Evolutionary conservation across 208 protist genomes (phyloP).

Genomic region (Novymonas esmeraldas): DNA sequence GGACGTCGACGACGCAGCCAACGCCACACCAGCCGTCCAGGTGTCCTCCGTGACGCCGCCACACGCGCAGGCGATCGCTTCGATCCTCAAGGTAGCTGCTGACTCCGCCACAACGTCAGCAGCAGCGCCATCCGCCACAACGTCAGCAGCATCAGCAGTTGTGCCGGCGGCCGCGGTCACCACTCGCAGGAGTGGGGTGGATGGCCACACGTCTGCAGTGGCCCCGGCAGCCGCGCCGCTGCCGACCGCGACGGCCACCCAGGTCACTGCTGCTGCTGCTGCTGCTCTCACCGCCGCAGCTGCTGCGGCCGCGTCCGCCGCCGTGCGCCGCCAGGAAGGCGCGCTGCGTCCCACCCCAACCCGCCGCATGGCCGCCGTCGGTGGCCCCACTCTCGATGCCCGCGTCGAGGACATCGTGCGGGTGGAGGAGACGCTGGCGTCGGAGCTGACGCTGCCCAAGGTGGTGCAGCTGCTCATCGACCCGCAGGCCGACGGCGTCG

Average conservation of each 20-base stretch:
- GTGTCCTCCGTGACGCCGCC: slow-evolving; percentile 1
- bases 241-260: not conserved
- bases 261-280: not conserved
- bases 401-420: slow-evolving; percentile 75
- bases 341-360: slow-evolving; percentile 28
- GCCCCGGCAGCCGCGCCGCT: not conserved
- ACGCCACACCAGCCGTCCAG: not conserved
- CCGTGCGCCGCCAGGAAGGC: slow-evolving; percentile 14
- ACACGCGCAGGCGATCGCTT: slow-evolving; percentile 17
- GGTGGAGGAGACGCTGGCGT: slow-evolving; percentile 49
- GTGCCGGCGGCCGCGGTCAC: slow-evolving; percentile 4
- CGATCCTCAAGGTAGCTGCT: slow-evolving; percentile 9
- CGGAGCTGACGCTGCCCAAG: slow-evolving; percentile 56
- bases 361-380: slow-evolving; percentile 35
- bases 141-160: slow-evolving; percentile 9
- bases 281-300: not conserved
- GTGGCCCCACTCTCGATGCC: slow-evolving; percentile 56
- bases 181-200: not conserved
- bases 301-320: not conserved
- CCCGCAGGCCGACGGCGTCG: slow-evolving; percentile 59
- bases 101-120: not conserved
- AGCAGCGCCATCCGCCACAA: not conserved
- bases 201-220: not conserved
- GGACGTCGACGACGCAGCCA: not conserved
- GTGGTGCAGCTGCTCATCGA: slow-evolving; percentile 85